phyloP scores from a whole-genome alignment of 441 rosid genomes.

The Pelargonium exstipulatum region DNA sequence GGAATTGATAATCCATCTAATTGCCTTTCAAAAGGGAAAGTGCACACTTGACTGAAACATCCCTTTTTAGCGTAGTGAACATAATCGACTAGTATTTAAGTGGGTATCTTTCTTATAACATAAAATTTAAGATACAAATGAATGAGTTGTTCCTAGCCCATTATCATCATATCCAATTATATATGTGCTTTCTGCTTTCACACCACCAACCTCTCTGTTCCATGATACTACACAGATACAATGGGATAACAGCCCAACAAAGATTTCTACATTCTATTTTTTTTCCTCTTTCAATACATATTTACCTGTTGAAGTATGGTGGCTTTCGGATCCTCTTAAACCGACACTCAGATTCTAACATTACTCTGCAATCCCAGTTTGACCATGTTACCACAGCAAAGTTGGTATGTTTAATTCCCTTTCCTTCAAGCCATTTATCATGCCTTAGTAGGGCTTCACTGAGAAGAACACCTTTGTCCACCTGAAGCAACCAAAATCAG shows the following conservation, averaged over 20 bases:
- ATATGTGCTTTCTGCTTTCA: background rate
- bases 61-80: too few relatives aligned
- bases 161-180: background rate
- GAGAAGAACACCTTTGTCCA: conserved; percentile 53
- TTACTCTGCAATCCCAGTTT: conserved; percentile 67
- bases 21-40: too few relatives aligned
- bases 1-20: too few relatives aligned
- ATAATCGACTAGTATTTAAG: background rate
- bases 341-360: conserved; percentile 75
- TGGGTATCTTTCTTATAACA: background rate
- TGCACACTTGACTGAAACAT: too few relatives aligned
- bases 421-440: conserved; percentile 70
- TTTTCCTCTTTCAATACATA: background rate
- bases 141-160: background rate
- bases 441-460: conserved; percentile 59
- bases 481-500: conserved; percentile 34
- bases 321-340: conserved; percentile 64
- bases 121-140: background rate
- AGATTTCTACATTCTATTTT: background rate
- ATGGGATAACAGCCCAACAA: background rate
- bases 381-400: conserved; percentile 76
- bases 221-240: background rate
- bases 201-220: background rate
- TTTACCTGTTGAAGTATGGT: conserved; percentile 56
- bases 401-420: conserved; percentile 53